A percentile compares a stretch with the other conserved stretches of the same genome.
phyloP scores from a whole-genome alignment of 1,284 basidiomycete species.

The Chiua sp. region DNA sequence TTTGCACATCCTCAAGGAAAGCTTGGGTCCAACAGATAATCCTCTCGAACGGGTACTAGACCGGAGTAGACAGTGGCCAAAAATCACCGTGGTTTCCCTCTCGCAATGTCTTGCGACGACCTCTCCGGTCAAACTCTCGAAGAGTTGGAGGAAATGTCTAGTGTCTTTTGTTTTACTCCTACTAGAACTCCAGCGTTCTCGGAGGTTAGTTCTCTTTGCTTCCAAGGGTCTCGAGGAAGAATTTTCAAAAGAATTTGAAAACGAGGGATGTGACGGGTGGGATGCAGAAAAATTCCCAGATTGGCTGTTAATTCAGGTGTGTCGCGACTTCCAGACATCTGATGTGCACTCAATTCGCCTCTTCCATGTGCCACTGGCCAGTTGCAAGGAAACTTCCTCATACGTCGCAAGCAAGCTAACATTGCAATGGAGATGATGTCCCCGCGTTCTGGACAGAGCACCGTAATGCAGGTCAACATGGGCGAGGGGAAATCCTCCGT shows the following conservation, averaged over 20 bases:
- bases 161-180: slow-evolving; percentile 30
- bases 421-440: slow-evolving; percentile 52
- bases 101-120: slow-evolving; percentile 29
- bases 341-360: background rate
- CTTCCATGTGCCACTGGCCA: slow-evolving; percentile 13
- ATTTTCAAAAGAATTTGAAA: slow-evolving; percentile 11
- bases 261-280: slow-evolving; percentile 20
- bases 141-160: slow-evolving; percentile 36
- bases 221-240: background rate
- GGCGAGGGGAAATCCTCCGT: slow-evolving; percentile 62
- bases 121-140: background rate
- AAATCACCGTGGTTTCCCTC: slow-evolving; percentile 28
- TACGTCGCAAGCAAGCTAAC: slow-evolving; percentile 43
- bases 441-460: slow-evolving; percentile 41
- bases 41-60: background rate
- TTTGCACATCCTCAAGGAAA: background rate
- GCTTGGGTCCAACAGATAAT: background rate
- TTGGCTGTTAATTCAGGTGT: slow-evolving; percentile 52
- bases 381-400: slow-evolving; percentile 48
- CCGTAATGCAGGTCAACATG: slow-evolving; percentile 55
- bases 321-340: background rate
- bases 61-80: slow-evolving; percentile 24
- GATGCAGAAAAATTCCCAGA: slow-evolving; percentile 33
- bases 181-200: slow-evolving; percentile 38
- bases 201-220: background rate